Percentiles rank a stretch among this genome's conserved stretches.
Evolutionary conservation across 805 yeast genomes (phyloP).

Genomic region (Lipomyces starkeyi): DNA sequence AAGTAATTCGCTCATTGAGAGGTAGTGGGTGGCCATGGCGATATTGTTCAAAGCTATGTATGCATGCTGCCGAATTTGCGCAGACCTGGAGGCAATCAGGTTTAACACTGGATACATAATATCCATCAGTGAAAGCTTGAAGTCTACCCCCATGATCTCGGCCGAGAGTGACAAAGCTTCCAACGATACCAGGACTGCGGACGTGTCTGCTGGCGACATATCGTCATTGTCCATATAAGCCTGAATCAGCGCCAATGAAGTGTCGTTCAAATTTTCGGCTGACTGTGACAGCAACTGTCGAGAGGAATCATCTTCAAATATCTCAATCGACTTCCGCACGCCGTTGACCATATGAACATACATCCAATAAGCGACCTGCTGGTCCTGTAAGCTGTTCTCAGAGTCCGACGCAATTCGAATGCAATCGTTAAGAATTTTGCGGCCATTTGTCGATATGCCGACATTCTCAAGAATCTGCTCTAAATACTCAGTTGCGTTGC

Average conservation of each 20-base stretch:
- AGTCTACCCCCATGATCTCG: slow-evolving; percentile 46
- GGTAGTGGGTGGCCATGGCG: slow-evolving; percentile 56
- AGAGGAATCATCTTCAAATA: slow-evolving; percentile 25
- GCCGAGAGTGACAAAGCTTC: slow-evolving; percentile 38
- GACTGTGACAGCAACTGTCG: slow-evolving; percentile 20
- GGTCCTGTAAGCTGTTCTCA: neutral
- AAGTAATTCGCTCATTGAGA: slow-evolving; percentile 61
- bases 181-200: slow-evolving; percentile 34
- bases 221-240: slow-evolving; percentile 21
- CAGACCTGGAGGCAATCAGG: slow-evolving; percentile 63
- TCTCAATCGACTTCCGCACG: slow-evolving; percentile 8
- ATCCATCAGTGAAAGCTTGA: slow-evolving; percentile 68
- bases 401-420: slow-evolving; percentile 21
- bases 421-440: slow-evolving; percentile 21
- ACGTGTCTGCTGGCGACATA: slow-evolving; percentile 21
- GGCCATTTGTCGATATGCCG: slow-evolving; percentile 19
- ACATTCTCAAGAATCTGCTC: slow-evolving; percentile 20
- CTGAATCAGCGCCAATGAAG: slow-evolving; percentile 23
- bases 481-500: slow-evolving; percentile 14
- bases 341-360: slow-evolving; percentile 24
- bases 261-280: slow-evolving; percentile 26
- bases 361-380: slow-evolving; percentile 30
- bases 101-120: slow-evolving; percentile 75
- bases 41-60: slow-evolving; percentile 58
- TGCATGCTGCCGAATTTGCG: slow-evolving; percentile 57